These are phyloP conservation scores for Phytophthora tentaculata DNA, from an alignment of 352 stramenopile genomes.

Conservation along the genomic window DNA sequence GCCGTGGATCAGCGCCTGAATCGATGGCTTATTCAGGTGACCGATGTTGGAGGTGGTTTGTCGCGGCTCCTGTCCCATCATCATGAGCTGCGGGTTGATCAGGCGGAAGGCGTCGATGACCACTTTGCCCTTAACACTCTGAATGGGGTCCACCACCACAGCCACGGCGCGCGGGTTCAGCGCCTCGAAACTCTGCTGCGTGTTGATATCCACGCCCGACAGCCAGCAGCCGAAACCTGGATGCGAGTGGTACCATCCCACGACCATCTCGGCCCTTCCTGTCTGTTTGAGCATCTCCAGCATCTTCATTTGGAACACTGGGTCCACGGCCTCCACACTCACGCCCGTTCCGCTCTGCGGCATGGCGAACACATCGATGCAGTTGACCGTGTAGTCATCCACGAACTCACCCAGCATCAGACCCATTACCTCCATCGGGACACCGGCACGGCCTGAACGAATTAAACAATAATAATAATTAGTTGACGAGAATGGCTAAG, in stretches of 20 bases:
- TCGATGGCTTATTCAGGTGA: constrained; percentile 99
- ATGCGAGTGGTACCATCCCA: constrained; percentile 99
- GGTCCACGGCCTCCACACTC: constrained; percentile 98
- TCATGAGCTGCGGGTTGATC: constrained; percentile 99
- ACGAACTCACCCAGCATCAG: constrained; percentile 99
- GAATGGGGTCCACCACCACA: constrained; percentile 99
- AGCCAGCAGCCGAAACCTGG: constrained; percentile 99
- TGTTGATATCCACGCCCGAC: constrained; percentile 99
- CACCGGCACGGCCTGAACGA: constrained; percentile 90
- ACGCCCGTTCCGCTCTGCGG: constrained; percentile 96
- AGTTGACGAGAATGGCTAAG: not conserved
- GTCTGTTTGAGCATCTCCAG: constrained; percentile 99
- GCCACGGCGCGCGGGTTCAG: constrained; percentile 97
- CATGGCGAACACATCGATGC: constrained; percentile 99
- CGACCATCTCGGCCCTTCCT: constrained; percentile 94
- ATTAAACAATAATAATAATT: constrained; percentile 5
- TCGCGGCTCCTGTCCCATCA: constrained; percentile 97
- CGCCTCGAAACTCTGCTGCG: constrained; percentile 98
- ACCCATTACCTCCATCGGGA: constrained; percentile 99
- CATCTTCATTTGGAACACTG: constrained; percentile 99
- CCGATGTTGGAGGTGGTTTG: constrained; percentile 99
- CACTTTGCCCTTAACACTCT: constrained; percentile 99
- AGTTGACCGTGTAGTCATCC: constrained; percentile 99
- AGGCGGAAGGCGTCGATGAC: constrained; percentile 99
- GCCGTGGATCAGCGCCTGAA: constrained; percentile 99